phyloP scores from a whole-genome alignment of 345 rosid genomes.

The Moricandia arvensis region DNA sequence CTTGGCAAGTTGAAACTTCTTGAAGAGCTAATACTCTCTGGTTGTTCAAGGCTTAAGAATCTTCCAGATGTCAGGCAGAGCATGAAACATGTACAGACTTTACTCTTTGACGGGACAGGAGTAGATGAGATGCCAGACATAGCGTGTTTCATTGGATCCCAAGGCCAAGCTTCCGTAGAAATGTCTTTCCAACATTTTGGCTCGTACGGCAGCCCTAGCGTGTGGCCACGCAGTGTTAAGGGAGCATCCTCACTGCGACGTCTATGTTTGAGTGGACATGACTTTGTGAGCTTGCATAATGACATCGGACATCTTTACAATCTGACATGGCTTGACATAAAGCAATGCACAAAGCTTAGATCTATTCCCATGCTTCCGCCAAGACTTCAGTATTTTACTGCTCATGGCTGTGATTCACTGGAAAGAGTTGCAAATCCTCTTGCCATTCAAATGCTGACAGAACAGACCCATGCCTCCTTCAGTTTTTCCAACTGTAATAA shows the following conservation, averaged over 20 bases:
- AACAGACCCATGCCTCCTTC: background rate
- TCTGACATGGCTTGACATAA: background rate
- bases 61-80: background rate
- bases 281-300: background rate
- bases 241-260: background rate
- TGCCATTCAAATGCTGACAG: background rate
- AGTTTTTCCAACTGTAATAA: constrained; percentile 6
- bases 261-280: background rate
- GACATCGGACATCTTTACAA: background rate
- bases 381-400: background rate
- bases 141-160: background rate
- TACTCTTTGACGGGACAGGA: background rate
- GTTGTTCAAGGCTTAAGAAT: constrained; percentile 10
- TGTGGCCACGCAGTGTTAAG: no score
- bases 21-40: constrained; percentile 2
- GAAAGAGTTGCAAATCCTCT: background rate
- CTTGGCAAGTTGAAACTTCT: background rate
- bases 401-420: background rate
- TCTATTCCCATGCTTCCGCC: background rate
- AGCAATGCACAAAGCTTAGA: background rate
- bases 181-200: no score
- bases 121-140: background rate
- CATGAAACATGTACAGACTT: constrained; percentile 2
- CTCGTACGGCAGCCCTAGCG: no score
- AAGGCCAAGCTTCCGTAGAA: no score